These are phyloP conservation scores for Heracleum sosnowskyi DNA, from an alignment of 129 eudicot genomes.

Conservation along the genomic window DNA sequence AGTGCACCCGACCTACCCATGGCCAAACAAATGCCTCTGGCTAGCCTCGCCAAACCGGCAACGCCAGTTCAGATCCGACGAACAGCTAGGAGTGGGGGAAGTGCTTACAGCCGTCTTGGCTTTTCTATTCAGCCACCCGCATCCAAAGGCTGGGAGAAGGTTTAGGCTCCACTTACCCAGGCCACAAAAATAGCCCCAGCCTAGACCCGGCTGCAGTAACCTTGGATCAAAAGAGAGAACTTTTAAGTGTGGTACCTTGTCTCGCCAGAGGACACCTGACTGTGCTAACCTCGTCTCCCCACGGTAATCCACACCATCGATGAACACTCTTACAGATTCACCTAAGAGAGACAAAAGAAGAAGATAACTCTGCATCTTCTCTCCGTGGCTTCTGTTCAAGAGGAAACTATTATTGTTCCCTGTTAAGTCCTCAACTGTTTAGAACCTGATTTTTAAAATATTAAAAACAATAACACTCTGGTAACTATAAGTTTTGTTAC, in stretches of 20 bases:
- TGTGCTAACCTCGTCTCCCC: neutral
- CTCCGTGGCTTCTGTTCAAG: slow-evolving; percentile 68
- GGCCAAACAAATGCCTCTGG: no score
- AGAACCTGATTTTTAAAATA: slow-evolving; percentile 44
- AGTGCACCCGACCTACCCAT: neutral
- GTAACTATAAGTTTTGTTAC: neutral
- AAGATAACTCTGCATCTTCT: slow-evolving; percentile 46
- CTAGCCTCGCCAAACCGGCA: no score
- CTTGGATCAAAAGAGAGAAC: no score
- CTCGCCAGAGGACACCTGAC: neutral
- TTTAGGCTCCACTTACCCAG: no score
- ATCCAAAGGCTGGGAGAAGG: no score
- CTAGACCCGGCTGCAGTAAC: no score
- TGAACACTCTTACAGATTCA: neutral
- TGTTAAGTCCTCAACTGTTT: slow-evolving; percentile 67
- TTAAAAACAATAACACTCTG: neutral
- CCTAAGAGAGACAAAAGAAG: neutral
- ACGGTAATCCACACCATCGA: neutral
- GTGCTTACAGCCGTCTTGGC: no score
- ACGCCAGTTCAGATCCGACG: no score
- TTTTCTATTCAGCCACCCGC: no score
- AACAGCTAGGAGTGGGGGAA: no score
- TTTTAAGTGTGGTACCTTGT: no score
- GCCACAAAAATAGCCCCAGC: no score
- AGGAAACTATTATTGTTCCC: slow-evolving; percentile 81